A percentile compares a stretch with the other conserved stretches of the same genome.
Conservation (phyloP, 352 stramenopile genomes). For the Phytophthora fragariaefolia region DNA sequence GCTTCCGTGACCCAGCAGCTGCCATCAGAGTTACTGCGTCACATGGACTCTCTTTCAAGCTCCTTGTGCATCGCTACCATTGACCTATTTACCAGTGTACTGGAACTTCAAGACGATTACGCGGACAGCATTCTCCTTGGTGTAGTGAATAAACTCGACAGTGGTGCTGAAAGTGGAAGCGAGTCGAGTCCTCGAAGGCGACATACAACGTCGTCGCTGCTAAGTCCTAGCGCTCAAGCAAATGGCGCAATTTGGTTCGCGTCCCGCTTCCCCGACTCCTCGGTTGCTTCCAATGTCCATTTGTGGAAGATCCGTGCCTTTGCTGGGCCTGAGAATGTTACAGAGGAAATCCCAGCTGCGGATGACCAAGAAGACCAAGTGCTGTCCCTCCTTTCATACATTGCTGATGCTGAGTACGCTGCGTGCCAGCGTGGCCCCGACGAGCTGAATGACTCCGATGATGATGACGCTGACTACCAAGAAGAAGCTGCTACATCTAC, state of each 20-base stretch:
- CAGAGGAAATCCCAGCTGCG: conserved; percentile 68
- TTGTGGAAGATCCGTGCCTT: conserved; percentile 85
- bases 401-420: conserved; percentile 82
- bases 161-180: conserved; percentile 15
- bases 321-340: conserved; percentile 41
- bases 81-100: conserved; percentile 77
- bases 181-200: conserved; percentile 28
- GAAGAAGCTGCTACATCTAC: conserved; percentile 23
- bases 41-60: conserved; percentile 81
- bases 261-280: conserved; percentile 78
- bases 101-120: conserved; percentile 72
- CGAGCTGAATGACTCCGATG: conserved; percentile 56
- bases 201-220: conserved; percentile 13
- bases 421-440: conserved; percentile 64
- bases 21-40: conserved; percentile 75
- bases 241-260: conserved; percentile 82
- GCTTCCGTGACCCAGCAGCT: conserved; percentile 47
- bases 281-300: conserved; percentile 78
- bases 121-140: conserved; percentile 67
- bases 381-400: conserved; percentile 85
- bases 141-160: conserved; percentile 14
- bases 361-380: conserved; percentile 77
- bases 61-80: conserved; percentile 86
- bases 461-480: conserved; percentile 54
- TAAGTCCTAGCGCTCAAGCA: conserved; percentile 23